These are phyloP conservation scores for Rhododendron griersonianum DNA, from an alignment of 148 eudicot genomes.

Conservation along the genomic window DNA sequence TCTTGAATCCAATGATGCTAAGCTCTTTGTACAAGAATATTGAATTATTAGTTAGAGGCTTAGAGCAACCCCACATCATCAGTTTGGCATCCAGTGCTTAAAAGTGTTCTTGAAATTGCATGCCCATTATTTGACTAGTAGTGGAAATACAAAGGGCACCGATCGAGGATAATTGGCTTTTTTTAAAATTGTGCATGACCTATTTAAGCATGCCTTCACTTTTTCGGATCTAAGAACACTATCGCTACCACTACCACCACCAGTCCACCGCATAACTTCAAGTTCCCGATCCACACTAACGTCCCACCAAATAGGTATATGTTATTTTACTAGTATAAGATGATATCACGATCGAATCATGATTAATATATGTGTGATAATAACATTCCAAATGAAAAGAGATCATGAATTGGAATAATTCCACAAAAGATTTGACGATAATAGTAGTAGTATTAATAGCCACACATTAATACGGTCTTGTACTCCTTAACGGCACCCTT, in stretches of 20 bases:
- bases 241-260: background rate
- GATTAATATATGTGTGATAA: background rate
- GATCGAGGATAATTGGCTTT: background rate
- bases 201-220: background rate
- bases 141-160: background rate
- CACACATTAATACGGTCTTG: too few species aligned
- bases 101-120: background rate
- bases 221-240: background rate
- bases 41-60: background rate
- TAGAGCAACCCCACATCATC: background rate
- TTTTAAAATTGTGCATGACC: background rate
- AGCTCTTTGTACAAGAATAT: background rate
- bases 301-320: background rate
- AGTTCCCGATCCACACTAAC: background rate
- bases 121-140: background rate
- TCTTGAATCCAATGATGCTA: background rate
- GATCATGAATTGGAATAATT: background rate
- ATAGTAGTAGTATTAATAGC: too few species aligned
- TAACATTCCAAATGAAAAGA: background rate
- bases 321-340: background rate
- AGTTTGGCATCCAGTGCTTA: background rate
- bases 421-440: background rate
- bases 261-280: background rate
- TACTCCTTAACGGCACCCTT: too few species aligned
- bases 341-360: background rate